These are phyloP conservation scores for Bruguiera gymnorhiza DNA, from an alignment of 345 rosid genomes.

Conservation along the genomic window DNA sequence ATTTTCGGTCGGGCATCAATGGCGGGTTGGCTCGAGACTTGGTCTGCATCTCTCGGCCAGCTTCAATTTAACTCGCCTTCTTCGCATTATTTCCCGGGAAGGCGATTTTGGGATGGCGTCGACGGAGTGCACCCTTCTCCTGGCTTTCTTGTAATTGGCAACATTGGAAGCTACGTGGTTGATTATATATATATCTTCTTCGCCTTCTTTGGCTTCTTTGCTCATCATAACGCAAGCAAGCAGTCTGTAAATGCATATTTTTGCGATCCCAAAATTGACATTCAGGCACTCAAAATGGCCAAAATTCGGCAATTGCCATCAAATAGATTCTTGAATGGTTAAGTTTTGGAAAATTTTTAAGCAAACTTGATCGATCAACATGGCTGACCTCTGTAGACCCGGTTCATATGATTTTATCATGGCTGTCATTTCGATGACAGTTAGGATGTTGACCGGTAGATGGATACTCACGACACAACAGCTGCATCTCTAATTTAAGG, in stretches of 20 bases:
- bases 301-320: not conserved
- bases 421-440: no score
- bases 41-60: slow-evolving; percentile 38
- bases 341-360: not conserved
- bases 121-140: slow-evolving; percentile 59
- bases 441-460: no score
- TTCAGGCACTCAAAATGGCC: not conserved
- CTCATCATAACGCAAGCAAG: slow-evolving; percentile 72
- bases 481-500: slow-evolving; percentile 78
- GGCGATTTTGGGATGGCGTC: slow-evolving; percentile 76
- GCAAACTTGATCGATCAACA: no score
- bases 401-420: no score
- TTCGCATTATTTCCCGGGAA: slow-evolving; percentile 81
- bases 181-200: slow-evolving; percentile 53
- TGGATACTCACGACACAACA: slow-evolving; percentile 70
- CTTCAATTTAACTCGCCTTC: slow-evolving; percentile 64
- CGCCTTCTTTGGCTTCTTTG: slow-evolving; percentile 48
- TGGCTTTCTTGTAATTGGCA: slow-evolving; percentile 69
- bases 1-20: slow-evolving; percentile 45
- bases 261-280: not conserved
- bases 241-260: slow-evolving; percentile 35
- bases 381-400: no score
- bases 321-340: not conserved
- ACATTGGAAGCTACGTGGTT: slow-evolving; percentile 63
- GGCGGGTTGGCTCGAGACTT: slow-evolving; percentile 32